phyloP scores from a whole-genome alignment of 2,329 filamentous ascomycete genomes.

The Colletotrichum sp. region DNA sequence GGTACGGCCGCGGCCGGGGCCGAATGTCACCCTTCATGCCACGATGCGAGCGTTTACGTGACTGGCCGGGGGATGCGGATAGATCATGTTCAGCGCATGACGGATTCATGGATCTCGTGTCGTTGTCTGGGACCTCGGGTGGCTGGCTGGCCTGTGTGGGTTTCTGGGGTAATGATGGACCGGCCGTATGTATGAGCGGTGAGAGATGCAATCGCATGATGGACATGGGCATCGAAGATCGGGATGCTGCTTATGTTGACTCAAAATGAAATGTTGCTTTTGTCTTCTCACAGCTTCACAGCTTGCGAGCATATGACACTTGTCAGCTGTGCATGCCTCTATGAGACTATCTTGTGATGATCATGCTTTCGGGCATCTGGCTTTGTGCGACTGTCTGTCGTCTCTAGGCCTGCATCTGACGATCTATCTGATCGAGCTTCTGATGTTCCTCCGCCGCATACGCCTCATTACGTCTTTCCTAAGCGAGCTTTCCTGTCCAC shows the following conservation, averaged over 20 bases:
- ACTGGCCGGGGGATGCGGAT: not conserved
- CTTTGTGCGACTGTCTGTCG: not conserved
- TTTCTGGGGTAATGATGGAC: not conserved
- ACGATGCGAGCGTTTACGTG: not conserved
- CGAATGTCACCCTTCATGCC: not conserved
- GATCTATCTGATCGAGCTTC: not conserved
- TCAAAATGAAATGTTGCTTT: constrained; percentile 4
- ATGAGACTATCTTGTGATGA: not conserved
- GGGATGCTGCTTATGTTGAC: not conserved
- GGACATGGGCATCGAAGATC: not conserved
- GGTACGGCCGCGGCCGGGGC: not conserved
- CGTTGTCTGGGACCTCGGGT: not conserved
- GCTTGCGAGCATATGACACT: not conserved
- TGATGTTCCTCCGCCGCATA: not conserved
- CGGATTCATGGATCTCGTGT: not conserved
- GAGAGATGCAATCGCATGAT: not conserved
- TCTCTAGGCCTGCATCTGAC: not conserved
- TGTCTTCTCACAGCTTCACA: not conserved
- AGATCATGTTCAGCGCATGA: not conserved
- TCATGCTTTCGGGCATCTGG: not conserved
- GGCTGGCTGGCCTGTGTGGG: not conserved
- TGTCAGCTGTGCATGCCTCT: not conserved
- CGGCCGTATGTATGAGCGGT: not conserved
- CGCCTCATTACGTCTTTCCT: not conserved
- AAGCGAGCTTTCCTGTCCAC: not conserved